Base-by-base conservation (phyloP, 352 stramenopile genomes). In the Thalassiosira delicatula region DNA sequence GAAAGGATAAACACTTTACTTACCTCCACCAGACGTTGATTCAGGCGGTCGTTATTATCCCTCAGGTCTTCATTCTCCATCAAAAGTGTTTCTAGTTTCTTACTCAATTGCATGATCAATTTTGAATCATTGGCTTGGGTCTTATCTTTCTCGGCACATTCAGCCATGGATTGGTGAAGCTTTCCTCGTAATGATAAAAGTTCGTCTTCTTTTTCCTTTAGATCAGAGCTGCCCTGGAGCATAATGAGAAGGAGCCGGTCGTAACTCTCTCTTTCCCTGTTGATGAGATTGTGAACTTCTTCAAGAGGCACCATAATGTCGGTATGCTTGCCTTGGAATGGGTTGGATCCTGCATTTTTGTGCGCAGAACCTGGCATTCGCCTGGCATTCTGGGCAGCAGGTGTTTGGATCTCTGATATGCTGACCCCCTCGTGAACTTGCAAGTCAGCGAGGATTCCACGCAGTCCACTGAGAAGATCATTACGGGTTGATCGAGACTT, bases 101-200 rank as follows among this genome's bases (percentile, higher is more conserved):
- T 95, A 79, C 88, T 94, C 35, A 95, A 78, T 74, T 95, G 91
- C 90, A 94, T 94, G 40, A 95, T 94, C 65, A 95, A 84, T 56
- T 93, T 93, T 19, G 88, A 93, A 86, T 95, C 90, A 73, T 95
- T 93, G 1, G 90, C 89, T 75, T 93, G 87, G n/a, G 91, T 87
- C 37, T 87, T 90, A 79, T 93, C 89, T 67, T 93, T 93, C 46
- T 94, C 88, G 21, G 81, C 78, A 44, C 70, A 90, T 69, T 93
- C 86, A 21, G 86, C 68, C 57, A 93, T 85, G 7, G 84, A 84
- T 54, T 78, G 70, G 40, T 93, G 84, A 42, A 95, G 76, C 46
- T 90, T 90, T 46, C 79, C 87, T 30, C 88, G 80, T 32, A 94
- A 62, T 25, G 57, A 84, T 12, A 91, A 57, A 46, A 94, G 49